Evolutionary conservation across 2,329 filamentous ascomycete genomes (phyloP), one percentile per base, ranked within the genome.

Genomic region (Colletotrichum sp.): DNA sequence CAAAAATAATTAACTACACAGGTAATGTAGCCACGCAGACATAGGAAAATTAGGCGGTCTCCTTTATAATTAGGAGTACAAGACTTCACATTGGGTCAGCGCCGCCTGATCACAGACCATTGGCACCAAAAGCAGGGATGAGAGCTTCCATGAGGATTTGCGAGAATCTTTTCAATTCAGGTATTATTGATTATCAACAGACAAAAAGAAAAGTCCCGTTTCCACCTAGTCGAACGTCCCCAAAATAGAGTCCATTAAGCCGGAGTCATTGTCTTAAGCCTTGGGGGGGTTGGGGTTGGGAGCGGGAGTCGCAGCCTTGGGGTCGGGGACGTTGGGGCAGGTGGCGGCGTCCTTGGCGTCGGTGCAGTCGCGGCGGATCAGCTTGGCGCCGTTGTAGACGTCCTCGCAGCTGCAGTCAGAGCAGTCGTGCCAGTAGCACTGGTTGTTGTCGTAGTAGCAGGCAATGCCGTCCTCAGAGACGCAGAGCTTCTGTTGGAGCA

Each of bases 301-400:
- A 39, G 16, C 8, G 39, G 39, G 39, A 52, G 44, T 52, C 39
- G 44, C 10, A 12, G n/a, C 12, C 44, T 52, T 52, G 44, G 44
- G 44, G 44, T 52, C 44, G n/a, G 44, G 44, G 44, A 52, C 44
- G 44, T 52, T 52, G 12, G 59, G 59, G 59, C 28, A 62, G 30
- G 30, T 34, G 16, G 59, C 26, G 30, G 59, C 59, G 59, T 62
- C 59, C 28, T 62, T 62, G 10, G 28, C 28, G 59, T 62, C 16
- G 59, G 30, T 32, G 59, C 59, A 62, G 59, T 62, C 59, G 59
- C 59, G 59, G n/a, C 59, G 28, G 30, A 62, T 34, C 26, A 62
- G 59, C 28, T 62, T 62, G 5, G 59, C 59, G 59, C 59, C 28
- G 12, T 30, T 28, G 59, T 32, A 62, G 28, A 34, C 6, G 28